phyloP scores from a whole-genome alignment of 2,329 filamentous ascomycete species.

The Emmonsia crescens region DNA sequence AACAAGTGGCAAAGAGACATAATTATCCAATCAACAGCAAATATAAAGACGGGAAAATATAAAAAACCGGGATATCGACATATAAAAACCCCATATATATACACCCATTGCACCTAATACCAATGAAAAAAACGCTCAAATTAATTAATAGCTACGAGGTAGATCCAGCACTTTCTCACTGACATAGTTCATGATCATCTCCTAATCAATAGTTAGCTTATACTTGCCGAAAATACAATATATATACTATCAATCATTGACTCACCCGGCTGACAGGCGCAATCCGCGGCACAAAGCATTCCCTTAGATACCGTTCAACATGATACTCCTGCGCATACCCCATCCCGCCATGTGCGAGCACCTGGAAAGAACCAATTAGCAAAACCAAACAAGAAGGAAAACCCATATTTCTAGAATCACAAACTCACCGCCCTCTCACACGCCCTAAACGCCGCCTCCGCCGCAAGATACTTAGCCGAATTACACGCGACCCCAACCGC shows the following conservation, averaged over 20 bases:
- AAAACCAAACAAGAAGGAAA: constrained; percentile 40
- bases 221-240: too few species aligned
- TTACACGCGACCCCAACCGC: constrained; percentile 52
- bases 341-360: constrained; percentile 49
- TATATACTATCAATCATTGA: too few species aligned
- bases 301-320: constrained; percentile 50
- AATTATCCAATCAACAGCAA: too few species aligned
- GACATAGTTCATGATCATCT: constrained; percentile 38
- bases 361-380: constrained; percentile 2
- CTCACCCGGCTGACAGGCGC: constrained; percentile 42
- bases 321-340: constrained; percentile 54
- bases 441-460: constrained; percentile 50
- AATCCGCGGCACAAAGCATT: constrained; percentile 49
- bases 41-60: neutral
- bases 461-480: constrained; percentile 47
- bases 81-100: neutral
- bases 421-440: constrained; percentile 44
- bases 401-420: constrained; percentile 17
- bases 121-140: neutral
- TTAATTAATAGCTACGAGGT: constrained; percentile 32
- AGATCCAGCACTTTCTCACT: constrained; percentile 35
- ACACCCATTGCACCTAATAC: neutral
- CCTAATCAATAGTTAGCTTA: constrained; percentile 20
- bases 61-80: neutral
- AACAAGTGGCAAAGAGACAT: neutral